Evolutionary conservation across 148 eudicot species (phyloP).

Genomic region (Silene uniflora): DNA sequence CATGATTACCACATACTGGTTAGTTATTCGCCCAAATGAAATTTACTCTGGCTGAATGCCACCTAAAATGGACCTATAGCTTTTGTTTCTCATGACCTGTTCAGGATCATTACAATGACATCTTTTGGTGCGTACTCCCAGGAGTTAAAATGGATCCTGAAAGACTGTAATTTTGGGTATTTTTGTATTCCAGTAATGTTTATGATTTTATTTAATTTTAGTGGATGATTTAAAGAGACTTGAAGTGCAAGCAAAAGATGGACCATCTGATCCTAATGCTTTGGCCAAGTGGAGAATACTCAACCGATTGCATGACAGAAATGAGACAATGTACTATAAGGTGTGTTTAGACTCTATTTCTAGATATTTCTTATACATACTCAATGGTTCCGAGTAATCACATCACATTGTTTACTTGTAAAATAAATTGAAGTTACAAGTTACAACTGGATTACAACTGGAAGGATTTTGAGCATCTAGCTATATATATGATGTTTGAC

Average conservation of each 20-base stretch:
- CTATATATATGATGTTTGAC: no score
- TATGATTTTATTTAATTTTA: constrained; percentile 19
- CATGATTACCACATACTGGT: neutral
- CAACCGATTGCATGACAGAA: constrained; percentile 93
- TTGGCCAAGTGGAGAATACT: constrained; percentile 98
- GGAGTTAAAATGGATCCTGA: neutral
- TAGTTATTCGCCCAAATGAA: neutral
- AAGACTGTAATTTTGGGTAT: neutral
- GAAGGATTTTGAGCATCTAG: neutral
- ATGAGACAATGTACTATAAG: constrained; percentile 96
- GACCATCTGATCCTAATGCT: constrained; percentile 88
- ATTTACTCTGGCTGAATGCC: neutral
- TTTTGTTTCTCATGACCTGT: neutral
- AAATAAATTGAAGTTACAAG: neutral
- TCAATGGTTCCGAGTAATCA: neutral
- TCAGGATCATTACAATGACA: neutral
- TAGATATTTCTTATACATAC: neutral
- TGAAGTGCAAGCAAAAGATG: constrained; percentile 80
- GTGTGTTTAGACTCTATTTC: constrained; percentile 33
- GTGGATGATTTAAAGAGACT: constrained; percentile 91
- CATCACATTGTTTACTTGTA: neutral
- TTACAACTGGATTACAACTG: no score
- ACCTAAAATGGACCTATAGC: neutral
- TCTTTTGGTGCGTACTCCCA: neutral
- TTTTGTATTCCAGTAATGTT: neutral